Conservation (phyloP, 2,329 filamentous ascomycete species). For the Curvularia sp. region DNA sequence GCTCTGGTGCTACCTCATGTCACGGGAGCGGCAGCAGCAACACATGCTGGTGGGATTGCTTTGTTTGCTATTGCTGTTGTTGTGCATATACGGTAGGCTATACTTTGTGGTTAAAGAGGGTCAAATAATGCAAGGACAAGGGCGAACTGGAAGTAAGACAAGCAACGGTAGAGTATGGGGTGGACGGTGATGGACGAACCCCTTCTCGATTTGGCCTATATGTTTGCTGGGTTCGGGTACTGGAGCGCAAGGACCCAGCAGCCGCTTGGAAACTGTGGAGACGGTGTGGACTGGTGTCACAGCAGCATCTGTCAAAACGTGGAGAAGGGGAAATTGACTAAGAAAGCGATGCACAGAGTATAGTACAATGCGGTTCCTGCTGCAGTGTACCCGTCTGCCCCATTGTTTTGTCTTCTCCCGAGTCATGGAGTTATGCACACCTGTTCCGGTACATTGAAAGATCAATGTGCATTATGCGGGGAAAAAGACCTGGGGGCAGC, state of each 20-base stretch:
- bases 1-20: neutral
- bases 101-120: neutral
- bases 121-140: neutral
- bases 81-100: neutral
- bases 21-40: neutral
- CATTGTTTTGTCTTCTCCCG: neutral
- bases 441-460: neutral
- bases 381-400: neutral
- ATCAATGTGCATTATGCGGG: slow-evolving; percentile 19
- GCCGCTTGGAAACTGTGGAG: slow-evolving; percentile 3
- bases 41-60: neutral
- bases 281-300: neutral
- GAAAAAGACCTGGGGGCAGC: slow-evolving; percentile 5
- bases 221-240: slow-evolving; percentile 8
- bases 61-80: neutral
- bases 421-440: slow-evolving; percentile 9
- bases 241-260: neutral
- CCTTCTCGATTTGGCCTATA: neutral
- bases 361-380: slow-evolving; percentile 3
- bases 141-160: neutral
- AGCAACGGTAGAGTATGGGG: neutral
- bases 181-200: neutral
- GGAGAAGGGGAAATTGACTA: neutral
- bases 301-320: slow-evolving; percentile 4
- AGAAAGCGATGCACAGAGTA: neutral